Conservation (phyloP, 345 rosid genomes). For the Gossypium stocksii region DNA sequence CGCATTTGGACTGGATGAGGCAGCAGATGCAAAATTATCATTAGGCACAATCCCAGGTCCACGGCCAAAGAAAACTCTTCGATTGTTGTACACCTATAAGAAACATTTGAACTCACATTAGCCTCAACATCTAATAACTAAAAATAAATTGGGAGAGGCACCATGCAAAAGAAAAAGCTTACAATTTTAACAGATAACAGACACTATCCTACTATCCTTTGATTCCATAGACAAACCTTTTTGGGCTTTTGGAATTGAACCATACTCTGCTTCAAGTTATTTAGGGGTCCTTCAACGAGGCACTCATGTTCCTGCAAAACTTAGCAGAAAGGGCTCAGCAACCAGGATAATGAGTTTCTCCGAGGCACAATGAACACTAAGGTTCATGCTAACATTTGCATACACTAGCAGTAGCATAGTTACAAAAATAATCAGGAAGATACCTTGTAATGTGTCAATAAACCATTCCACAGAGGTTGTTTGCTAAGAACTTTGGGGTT, state of each 20-base stretch:
- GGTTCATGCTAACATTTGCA: conserved; percentile 4
- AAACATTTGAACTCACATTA: conserved; percentile 9
- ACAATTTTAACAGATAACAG: conserved; percentile 7
- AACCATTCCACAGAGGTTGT: conserved; percentile 96
- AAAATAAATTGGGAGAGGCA: background rate
- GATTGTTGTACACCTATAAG: conserved; percentile 78
- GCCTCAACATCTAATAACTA: background rate
- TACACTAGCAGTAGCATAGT: background rate
- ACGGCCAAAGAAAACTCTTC: conserved; percentile 75
- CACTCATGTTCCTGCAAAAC: conserved; percentile 84
- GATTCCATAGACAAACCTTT: conserved; percentile 47
- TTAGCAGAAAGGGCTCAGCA: background rate
- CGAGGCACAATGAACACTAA: background rate
- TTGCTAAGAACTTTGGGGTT: conserved; percentile 98
- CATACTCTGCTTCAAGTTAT: conserved; percentile 98
- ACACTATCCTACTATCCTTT: background rate
- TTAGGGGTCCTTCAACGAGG: conserved; percentile 97
- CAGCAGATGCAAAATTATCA: conserved; percentile 55
- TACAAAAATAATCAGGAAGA: background rate
- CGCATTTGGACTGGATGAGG: conserved; percentile 50
- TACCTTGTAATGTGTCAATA: conserved; percentile 97
- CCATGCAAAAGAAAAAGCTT: background rate
- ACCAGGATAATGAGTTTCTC: conserved; percentile 1
- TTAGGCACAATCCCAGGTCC: conserved; percentile 78
- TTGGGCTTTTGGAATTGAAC: conserved; percentile 98